Evolutionary conservation across 176 grass and related monocot species (phyloP).

Genomic region (Aegilops tauschii): DNA sequence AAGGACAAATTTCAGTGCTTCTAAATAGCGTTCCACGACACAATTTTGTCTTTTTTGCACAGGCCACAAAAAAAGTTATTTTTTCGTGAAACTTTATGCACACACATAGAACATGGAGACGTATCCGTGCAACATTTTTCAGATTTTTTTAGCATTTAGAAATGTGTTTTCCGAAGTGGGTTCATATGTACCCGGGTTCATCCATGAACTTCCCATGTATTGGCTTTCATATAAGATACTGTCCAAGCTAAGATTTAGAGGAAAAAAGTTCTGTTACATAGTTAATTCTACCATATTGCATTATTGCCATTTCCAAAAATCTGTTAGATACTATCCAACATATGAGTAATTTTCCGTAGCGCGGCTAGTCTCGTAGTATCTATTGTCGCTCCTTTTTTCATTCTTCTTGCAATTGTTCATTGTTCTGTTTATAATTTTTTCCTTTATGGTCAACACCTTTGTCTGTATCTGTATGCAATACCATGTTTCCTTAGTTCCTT

Average conservation of each 20-base stretch:
- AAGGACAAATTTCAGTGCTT: too few species aligned
- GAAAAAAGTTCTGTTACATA: neutral
- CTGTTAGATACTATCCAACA: slow-evolving; percentile 23
- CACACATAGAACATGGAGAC: too few species aligned
- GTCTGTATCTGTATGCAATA: neutral
- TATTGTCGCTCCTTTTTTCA: neutral
- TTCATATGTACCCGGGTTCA: too few species aligned
- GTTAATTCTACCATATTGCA: neutral
- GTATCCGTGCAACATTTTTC: too few species aligned
- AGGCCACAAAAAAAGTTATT: too few species aligned
- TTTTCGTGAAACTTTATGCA: too few species aligned
- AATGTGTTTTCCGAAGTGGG: too few species aligned
- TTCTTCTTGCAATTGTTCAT: neutral
- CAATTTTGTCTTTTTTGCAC: too few species aligned
- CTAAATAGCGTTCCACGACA: too few species aligned
- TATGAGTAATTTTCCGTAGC: slow-evolving; percentile 1
- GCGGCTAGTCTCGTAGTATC: neutral
- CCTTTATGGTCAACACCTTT: neutral
- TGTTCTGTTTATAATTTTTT: slow-evolving; percentile 5
- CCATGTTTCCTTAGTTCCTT: neutral
- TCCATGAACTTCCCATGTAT: neutral
- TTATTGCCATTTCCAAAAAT: neutral
- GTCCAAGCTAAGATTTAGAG: neutral
- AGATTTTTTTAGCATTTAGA: too few species aligned
- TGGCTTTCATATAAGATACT: slow-evolving; percentile 28